These are phyloP conservation scores for Ulota crispa DNA, from an alignment of 225 moss, liverwort and hornwort genomes.

Conservation along the genomic window DNA sequence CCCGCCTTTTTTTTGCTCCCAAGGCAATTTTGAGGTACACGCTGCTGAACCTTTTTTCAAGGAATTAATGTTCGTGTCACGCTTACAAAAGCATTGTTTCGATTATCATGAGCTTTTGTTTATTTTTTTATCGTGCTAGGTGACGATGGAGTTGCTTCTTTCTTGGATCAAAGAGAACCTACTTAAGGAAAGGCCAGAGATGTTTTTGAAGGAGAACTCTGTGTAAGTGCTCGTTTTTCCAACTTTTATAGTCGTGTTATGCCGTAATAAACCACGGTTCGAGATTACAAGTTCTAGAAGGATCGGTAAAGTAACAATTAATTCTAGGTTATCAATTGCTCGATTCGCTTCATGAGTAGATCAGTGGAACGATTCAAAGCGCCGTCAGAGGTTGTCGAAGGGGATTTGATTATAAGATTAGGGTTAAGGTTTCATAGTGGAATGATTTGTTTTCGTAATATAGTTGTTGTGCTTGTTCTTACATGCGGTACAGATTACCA, in stretches of 20 bases:
- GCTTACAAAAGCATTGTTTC: neutral
- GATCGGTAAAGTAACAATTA: neutral
- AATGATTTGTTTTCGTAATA: neutral
- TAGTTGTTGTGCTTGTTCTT: neutral
- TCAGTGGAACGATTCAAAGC: too few species aligned
- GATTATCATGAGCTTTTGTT: neutral
- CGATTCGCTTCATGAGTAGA: neutral
- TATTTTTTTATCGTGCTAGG: constrained; percentile 32
- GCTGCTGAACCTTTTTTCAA: neutral
- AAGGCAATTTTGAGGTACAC: neutral
- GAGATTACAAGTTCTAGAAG: neutral
- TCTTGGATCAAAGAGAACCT: constrained; percentile 85
- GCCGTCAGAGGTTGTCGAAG: too few species aligned
- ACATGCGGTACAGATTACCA: neutral
- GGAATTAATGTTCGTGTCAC: neutral
- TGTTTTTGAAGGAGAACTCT: constrained; percentile 90
- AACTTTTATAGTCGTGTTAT: neutral
- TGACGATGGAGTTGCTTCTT: constrained; percentile 70
- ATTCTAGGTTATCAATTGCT: neutral
- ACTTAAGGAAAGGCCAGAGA: constrained; percentile 85
- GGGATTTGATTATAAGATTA: too few species aligned
- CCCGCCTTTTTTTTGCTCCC: neutral
- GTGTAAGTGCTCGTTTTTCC: constrained; percentile 55
- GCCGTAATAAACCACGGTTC: neutral
- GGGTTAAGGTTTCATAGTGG: too few species aligned